Conservation (phyloP, 768 basidiomycete species). For the Pholiota conissans region DNA sequence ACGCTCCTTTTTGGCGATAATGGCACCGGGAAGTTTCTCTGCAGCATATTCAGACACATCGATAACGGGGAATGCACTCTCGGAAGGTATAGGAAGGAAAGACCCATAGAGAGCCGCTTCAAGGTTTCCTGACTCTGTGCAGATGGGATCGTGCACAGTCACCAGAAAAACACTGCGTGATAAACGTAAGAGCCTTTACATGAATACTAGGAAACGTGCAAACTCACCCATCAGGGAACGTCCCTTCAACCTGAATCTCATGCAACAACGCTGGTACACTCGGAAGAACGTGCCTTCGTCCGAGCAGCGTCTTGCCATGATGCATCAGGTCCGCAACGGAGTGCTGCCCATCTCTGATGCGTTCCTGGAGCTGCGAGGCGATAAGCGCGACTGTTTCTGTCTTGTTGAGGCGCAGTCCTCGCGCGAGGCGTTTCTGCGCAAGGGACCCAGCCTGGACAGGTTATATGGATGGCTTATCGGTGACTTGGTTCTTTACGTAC, state of each 20-base stretch:
- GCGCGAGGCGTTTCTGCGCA: constrained; percentile 91
- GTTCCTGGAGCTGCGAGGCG: constrained; percentile 89
- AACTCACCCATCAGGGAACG: constrained; percentile 80
- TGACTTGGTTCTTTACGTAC: neutral
- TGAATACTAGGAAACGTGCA: neutral
- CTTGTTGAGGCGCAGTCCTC: constrained; percentile 86
- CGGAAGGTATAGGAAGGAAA: constrained; percentile 79
- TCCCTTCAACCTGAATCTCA: constrained; percentile 94
- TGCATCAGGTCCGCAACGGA: constrained; percentile 93
- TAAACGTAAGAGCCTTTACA: neutral
- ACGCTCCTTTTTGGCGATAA: constrained; percentile 62
- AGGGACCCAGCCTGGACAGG: constrained; percentile 71
- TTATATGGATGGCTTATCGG: neutral
- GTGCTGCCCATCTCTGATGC: constrained; percentile 87
- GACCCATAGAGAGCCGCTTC: constrained; percentile 90
- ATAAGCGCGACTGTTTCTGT: constrained; percentile 90
- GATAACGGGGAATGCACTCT: constrained; percentile 60
- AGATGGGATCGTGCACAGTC: constrained; percentile 94
- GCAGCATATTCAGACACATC: constrained; percentile 49
- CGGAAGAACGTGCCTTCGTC: constrained; percentile 85
- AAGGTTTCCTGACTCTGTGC: constrained; percentile 77
- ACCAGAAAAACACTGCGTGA: constrained; percentile 83
- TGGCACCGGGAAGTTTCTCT: constrained; percentile 69
- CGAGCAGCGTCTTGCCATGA: constrained; percentile 84
- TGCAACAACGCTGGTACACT: constrained; percentile 74